Conservation (phyloP, 1,284 basidiomycete species). For the Hypsizygus ulmarius region DNA sequence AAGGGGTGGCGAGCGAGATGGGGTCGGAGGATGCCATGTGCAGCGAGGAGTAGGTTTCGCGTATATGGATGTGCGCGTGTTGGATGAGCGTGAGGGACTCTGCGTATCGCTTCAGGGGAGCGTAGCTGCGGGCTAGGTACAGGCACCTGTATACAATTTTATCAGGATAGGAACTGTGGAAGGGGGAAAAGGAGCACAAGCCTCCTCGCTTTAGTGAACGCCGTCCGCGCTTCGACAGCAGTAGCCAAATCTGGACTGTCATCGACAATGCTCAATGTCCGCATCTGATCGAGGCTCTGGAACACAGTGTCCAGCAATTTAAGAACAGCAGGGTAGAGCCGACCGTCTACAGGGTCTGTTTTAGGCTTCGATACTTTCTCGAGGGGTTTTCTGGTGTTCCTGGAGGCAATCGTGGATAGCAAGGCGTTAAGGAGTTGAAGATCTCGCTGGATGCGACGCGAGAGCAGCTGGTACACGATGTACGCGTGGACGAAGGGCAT, state of each 20-base stretch:
- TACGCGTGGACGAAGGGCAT: constrained; percentile 84
- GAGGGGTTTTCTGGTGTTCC: constrained; percentile 11
- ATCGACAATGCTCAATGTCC: constrained; percentile 80
- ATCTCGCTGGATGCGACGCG: constrained; percentile 85
- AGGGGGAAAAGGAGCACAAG: not conserved
- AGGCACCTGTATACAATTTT: constrained; percentile 46
- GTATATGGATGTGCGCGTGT: constrained; percentile 66
- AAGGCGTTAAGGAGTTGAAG: constrained; percentile 75
- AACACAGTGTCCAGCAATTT: constrained; percentile 85
- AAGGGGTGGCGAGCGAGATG: constrained; percentile 37
- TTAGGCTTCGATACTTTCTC: constrained; percentile 34
- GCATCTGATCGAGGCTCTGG: constrained; percentile 81
- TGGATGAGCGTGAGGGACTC: constrained; percentile 70
- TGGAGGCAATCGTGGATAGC: constrained; percentile 34
- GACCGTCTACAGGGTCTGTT: constrained; percentile 55
- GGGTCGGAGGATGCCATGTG: constrained; percentile 41
- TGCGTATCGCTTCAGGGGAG: constrained; percentile 64
- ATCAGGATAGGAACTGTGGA: not conserved
- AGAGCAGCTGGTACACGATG: constrained; percentile 82
- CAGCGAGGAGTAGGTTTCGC: constrained; percentile 59
- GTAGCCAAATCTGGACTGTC: constrained; percentile 80
- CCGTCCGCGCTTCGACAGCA: constrained; percentile 72
- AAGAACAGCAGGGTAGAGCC: constrained; percentile 80
- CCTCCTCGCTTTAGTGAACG: constrained; percentile 75
- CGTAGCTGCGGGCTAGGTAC: constrained; percentile 71